Conservation (phyloP, 441 rosid genomes). For the Pelargonium cotyledonis region DNA sequence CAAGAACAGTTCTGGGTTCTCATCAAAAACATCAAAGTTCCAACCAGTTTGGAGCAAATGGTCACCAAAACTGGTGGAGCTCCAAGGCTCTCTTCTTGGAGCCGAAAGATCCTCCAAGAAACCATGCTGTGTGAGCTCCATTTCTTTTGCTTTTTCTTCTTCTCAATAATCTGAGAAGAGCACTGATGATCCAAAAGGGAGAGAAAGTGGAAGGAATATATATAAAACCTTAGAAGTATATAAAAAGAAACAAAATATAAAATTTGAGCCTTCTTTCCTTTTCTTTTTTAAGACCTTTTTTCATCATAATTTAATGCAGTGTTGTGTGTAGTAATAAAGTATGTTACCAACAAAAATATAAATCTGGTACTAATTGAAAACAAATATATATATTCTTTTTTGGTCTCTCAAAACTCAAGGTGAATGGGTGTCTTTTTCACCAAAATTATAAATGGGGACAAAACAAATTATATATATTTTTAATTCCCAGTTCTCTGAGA, state of each 20-base stretch:
- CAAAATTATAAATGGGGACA: slow-evolving; percentile 32
- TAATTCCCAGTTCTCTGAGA: slow-evolving; percentile 17
- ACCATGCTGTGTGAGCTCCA: slow-evolving; percentile 53
- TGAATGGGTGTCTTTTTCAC: slow-evolving; percentile 36
- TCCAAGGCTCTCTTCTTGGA: slow-evolving; percentile 50
- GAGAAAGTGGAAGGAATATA: slow-evolving; percentile 12
- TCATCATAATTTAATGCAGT: not conserved
- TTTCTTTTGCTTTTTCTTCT: slow-evolving; percentile 15
- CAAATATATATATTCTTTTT: slow-evolving; percentile 32
- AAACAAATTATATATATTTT: slow-evolving; percentile 28
- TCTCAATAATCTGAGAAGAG: slow-evolving; percentile 2
- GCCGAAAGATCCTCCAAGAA: slow-evolving; percentile 53
- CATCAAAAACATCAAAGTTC: slow-evolving; percentile 48
- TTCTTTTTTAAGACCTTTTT: not conserved
- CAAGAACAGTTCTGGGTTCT: slow-evolving; percentile 26
- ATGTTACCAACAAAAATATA: too few species aligned
- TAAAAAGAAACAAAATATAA: slow-evolving; percentile 7
- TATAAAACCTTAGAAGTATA: slow-evolving; percentile 16
- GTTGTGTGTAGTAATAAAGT: not conserved
- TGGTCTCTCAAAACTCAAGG: slow-evolving; percentile 21
- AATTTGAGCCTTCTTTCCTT: not conserved
- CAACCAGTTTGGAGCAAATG: slow-evolving; percentile 36
- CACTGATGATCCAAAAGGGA: not conserved
- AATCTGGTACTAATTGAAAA: not conserved
- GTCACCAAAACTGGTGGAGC: slow-evolving; percentile 24